Percentiles rank a stretch among this genome's conserved stretches.
phyloP scores from a whole-genome alignment of 805 yeast genomes.

The Isabelozyma rhagii region DNA sequence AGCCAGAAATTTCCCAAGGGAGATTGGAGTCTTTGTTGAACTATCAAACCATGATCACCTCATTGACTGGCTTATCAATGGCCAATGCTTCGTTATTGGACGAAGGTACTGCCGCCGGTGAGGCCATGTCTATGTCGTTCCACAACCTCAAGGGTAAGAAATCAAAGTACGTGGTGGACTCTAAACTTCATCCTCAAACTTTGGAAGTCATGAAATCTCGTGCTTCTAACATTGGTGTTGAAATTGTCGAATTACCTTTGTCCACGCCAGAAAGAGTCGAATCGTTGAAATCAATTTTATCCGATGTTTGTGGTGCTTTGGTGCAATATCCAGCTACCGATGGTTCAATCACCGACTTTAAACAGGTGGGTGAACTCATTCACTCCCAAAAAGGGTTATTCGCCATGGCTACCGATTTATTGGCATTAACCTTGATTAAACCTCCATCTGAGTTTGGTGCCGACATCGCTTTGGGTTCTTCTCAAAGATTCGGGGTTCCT shows the following conservation, averaged over 20 bases:
- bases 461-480: conserved; percentile 86
- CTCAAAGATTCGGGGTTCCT: conserved; percentile 97
- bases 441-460: conserved; percentile 88
- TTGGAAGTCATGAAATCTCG: conserved; percentile 74
- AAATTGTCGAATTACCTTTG: conserved; percentile 57
- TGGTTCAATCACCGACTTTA: conserved; percentile 59
- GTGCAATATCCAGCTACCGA: conserved; percentile 90
- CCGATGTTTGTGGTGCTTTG: conserved; percentile 70
- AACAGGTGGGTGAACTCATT: conserved; percentile 56
- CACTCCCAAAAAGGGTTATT: conserved; percentile 74
- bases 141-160: conserved; percentile 67
- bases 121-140: conserved; percentile 86
- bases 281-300: conserved; percentile 19
- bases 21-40: conserved; percentile 86
- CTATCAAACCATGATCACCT: conserved; percentile 88
- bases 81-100: conserved; percentile 94
- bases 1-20: conserved; percentile 97
- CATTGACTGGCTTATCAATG: conserved; percentile 89
- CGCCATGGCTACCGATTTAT: conserved; percentile 85
- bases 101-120: conserved; percentile 97
- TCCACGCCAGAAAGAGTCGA: conserved; percentile 34
- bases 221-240: conserved; percentile 70
- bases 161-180: conserved; percentile 66
- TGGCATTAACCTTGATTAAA: conserved; percentile 81
- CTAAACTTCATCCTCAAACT: conserved; percentile 81